Evolutionary conservation across 169 alveolate species (phyloP).

Genomic region (Cryptosporidium sp.): DNA sequence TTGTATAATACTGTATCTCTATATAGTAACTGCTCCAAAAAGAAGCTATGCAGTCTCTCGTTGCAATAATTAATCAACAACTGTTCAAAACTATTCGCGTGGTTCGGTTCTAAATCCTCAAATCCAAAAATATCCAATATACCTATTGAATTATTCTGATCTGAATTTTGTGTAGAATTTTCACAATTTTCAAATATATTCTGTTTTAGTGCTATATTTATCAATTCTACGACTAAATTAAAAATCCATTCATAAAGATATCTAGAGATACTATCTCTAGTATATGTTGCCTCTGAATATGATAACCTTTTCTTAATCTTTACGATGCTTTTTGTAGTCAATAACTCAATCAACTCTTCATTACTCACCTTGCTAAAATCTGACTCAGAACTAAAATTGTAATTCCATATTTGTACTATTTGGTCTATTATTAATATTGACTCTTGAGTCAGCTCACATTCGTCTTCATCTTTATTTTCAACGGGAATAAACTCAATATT

Average conservation of each 20-base stretch:
- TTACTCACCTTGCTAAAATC: not conserved
- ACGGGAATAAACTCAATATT: constrained; percentile 32
- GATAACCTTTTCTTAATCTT: constrained; percentile 78
- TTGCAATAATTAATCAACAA: constrained; percentile 90
- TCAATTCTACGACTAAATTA: constrained; percentile 80
- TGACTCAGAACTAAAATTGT: not conserved
- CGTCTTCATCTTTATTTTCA: constrained; percentile 52
- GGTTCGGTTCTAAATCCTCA: constrained; percentile 85
- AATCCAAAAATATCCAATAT: constrained; percentile 88
- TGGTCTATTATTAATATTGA: constrained; percentile 9
- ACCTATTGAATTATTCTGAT: constrained; percentile 79
- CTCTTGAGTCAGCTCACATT: constrained; percentile 38
- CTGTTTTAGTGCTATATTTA: constrained; percentile 78
- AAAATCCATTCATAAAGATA: constrained; percentile 80
- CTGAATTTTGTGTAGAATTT: not conserved
- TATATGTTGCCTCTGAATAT: constrained; percentile 80
- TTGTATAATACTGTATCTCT: constrained; percentile 84
- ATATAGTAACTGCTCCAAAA: constrained; percentile 87
- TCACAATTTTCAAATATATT: constrained; percentile 1
- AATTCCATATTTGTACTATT: constrained; percentile 30
- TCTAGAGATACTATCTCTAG: constrained; percentile 82
- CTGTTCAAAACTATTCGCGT: constrained; percentile 88
- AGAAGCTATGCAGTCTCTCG: constrained; percentile 87
- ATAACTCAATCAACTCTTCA: constrained; percentile 76
- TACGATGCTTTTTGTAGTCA: constrained; percentile 79